Percentiles rank a stretch among this genome's conserved stretches.
Evolutionary conservation across 2,329 filamentous ascomycete genomes (phyloP).

Genomic region (Xylariaceae sp.): DNA sequence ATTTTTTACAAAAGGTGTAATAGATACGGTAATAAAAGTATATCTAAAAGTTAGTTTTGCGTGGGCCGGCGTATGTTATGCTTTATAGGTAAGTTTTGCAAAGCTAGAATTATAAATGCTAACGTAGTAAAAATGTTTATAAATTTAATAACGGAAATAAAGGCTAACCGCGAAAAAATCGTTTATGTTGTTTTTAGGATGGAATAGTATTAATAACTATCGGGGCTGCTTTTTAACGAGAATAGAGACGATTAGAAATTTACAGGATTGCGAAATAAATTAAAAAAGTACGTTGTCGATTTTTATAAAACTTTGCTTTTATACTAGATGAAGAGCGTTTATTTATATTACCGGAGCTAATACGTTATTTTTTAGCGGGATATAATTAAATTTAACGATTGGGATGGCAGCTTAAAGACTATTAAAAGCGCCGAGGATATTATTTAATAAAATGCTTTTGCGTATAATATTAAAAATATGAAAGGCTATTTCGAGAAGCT

Average conservation of each 20-base stretch:
- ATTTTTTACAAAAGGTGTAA: constrained; percentile 33
- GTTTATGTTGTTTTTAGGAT: constrained; percentile 45
- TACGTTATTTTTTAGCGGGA: constrained; percentile 38
- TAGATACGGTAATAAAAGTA: constrained; percentile 36
- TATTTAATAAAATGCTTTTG: not conserved
- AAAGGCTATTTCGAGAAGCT: not conserved
- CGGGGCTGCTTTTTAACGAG: constrained; percentile 36
- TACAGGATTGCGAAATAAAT: constrained; percentile 28
- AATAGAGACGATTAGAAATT: constrained; percentile 19
- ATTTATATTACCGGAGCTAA: constrained; percentile 42
- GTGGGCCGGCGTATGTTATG: constrained; percentile 45
- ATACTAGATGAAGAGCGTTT: constrained; percentile 50
- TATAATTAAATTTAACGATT: constrained; percentile 43
- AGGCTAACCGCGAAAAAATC: constrained; percentile 44
- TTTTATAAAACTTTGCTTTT: constrained; percentile 48
- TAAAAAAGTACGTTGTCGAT: constrained; percentile 37
- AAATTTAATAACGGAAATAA: constrained; percentile 38
- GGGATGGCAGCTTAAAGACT: constrained; percentile 39
- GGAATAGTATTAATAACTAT: constrained; percentile 47
- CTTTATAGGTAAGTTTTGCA: constrained; percentile 39
- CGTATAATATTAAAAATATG: constrained; percentile 4
- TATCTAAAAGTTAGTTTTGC: constrained; percentile 44
- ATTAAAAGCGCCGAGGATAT: constrained; percentile 39
- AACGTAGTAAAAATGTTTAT: constrained; percentile 38
- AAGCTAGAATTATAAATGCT: not conserved